Base-by-base conservation (phyloP, 1,284 basidiomycete species). In the Ceratobasidium sp. region DNA sequence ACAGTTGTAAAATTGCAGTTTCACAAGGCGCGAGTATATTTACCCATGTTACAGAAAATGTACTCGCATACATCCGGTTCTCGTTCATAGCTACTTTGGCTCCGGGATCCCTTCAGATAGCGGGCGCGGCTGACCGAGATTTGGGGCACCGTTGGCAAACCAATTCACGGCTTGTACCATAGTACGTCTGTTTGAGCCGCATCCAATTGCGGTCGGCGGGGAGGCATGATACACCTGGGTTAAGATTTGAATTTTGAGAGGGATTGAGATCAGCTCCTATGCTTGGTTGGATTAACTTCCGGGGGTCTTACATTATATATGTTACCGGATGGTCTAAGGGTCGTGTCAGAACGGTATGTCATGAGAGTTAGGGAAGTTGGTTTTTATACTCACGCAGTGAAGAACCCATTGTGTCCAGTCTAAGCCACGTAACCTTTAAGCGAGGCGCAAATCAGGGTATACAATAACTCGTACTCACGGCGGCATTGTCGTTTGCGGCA, bases 291-390 rank as follows among this genome's bases (percentile, higher is more conserved):
- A 17, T n/a, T 23, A 20, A 13, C 33, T 33, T 33, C 3, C 38
- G 17, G 83, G 70, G 85, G 84, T 73, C 82, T 85, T 62, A 85
- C 84, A 57, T 82, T 85, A 79, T 81, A 84, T 28, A 84, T 84
- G 48, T 81, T 81, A 9, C 83, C 84, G 40, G 82, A 83, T 0
- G 85, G 82, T 66, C 84, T 83, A 50, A n/a, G 12, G 54, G 44
- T 13, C 0, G 5, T 10, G 3, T 23, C 20, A 38, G 7, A 33
- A 52, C 48, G 48, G 12, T 26, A 38, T 6, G 12, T 9, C 3
- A 42, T 20, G 42, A 12, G 15, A 1, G 12, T 44, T 40, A n/a
- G 46, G 42, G 13, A 61, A 44, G n/a, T 20, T 46, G 33, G 38
- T 38, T 15, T 15, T 17, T 15, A 20, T 48, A 75, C 73, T 75